These are phyloP conservation scores for Castanospermum australe DNA, from an alignment of 306 rosid genomes.

Conservation along the genomic window DNA sequence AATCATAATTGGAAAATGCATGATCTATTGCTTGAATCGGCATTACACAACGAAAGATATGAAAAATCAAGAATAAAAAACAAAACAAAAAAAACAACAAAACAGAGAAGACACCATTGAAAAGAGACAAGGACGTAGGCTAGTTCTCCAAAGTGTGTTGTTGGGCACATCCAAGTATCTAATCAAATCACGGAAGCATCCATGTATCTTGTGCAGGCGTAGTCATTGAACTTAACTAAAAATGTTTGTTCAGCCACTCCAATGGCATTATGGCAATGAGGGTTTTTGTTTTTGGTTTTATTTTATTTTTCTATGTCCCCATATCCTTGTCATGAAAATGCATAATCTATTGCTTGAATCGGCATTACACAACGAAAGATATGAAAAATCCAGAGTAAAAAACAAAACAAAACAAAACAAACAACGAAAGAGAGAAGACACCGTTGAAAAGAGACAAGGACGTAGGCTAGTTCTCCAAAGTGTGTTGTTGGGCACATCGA, in stretches of 20 bases:
- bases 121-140: not conserved
- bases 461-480: not conserved
- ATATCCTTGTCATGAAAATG: too few relatives aligned
- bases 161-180: not conserved
- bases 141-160: not conserved
- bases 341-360: not conserved
- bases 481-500: not conserved
- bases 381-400: not conserved
- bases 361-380: too few relatives aligned
- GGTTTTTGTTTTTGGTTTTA: too few relatives aligned
- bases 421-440: not conserved
- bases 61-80: not conserved
- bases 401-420: too few relatives aligned
- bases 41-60: too few relatives aligned
- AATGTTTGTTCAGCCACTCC: too few relatives aligned
- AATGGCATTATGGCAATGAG: too few relatives aligned
- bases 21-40: not conserved
- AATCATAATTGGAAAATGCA: too few relatives aligned
- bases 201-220: not conserved
- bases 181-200: not conserved
- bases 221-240: not conserved
- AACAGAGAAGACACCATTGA: not conserved
- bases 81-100: too few relatives aligned
- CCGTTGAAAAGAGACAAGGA: not conserved
- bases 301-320: not conserved